Evolutionary conservation across 2,329 filamentous ascomycete species (phyloP).

Genomic region (Beauveria sp.): DNA sequence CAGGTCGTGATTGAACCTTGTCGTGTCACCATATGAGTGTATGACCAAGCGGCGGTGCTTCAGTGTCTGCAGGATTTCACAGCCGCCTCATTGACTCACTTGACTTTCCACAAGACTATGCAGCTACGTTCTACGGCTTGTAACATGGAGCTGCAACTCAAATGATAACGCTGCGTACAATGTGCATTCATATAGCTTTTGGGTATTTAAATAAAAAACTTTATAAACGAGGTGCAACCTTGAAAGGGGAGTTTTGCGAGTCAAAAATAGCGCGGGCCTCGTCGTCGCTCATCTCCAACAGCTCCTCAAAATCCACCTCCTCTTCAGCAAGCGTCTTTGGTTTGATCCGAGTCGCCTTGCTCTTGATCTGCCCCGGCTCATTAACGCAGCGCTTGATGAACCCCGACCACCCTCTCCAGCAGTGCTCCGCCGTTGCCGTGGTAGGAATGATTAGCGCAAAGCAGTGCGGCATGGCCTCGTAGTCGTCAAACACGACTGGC

Average conservation of each 20-base stretch:
- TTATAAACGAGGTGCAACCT: constrained; percentile 11
- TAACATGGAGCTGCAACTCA: neutral
- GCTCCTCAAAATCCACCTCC: constrained; percentile 31
- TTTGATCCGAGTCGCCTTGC: constrained; percentile 37
- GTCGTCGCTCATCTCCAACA: constrained; percentile 26
- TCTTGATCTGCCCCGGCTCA: constrained; percentile 24
- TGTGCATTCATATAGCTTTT: neutral
- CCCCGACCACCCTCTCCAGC: constrained; percentile 45
- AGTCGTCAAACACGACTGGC: constrained; percentile 59
- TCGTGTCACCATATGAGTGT: too few species aligned
- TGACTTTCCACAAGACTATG: too few species aligned
- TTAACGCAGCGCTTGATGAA: constrained; percentile 44
- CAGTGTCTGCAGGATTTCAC: too few species aligned
- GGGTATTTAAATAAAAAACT: neutral
- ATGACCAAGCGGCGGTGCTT: too few species aligned
- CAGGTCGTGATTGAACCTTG: too few species aligned
- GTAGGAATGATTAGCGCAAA: constrained; percentile 53
- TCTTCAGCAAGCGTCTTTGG: constrained; percentile 45
- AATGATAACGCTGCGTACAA: neutral
- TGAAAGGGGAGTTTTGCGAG: constrained; percentile 15
- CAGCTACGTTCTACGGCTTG: too few species aligned
- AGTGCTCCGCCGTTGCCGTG: constrained; percentile 38
- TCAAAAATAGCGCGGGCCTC: constrained; percentile 13
- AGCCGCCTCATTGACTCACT: too few species aligned
- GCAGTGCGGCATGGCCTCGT: constrained; percentile 73